Evolutionary conservation across 1,284 basidiomycete genomes (phyloP).

Genomic region (Neonothopanus nambi): DNA sequence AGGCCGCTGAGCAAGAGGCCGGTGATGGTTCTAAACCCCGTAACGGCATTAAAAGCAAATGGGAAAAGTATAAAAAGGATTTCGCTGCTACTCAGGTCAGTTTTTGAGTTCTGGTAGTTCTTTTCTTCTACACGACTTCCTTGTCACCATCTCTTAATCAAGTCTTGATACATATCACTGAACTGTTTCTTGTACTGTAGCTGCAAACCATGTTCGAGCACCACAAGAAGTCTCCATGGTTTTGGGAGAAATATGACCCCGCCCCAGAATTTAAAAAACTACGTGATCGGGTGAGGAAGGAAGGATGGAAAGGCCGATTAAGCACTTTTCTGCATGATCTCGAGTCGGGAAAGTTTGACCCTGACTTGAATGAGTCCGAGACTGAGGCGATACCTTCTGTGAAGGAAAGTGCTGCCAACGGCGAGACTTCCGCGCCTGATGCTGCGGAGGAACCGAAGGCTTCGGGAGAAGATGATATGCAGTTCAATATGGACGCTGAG

Average conservation of each 20-base stretch:
- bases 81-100: slow-evolving; percentile 83
- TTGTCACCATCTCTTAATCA: slow-evolving; percentile 7
- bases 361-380: slow-evolving; percentile 62
- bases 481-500: slow-evolving; percentile 66
- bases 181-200: slow-evolving; percentile 54
- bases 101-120: slow-evolving; percentile 15
- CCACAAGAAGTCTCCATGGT: slow-evolving; percentile 91
- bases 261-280: slow-evolving; percentile 65
- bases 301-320: slow-evolving; percentile 77
- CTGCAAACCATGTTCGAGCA: slow-evolving; percentile 91
- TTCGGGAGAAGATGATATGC: slow-evolving; percentile 57
- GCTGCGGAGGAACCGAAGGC: slow-evolving; percentile 50
- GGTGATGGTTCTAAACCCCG: slow-evolving; percentile 77
- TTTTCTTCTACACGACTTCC: not conserved
- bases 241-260: slow-evolving; percentile 90
- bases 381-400: slow-evolving; percentile 41
- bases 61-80: slow-evolving; percentile 92
- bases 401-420: slow-evolving; percentile 44
- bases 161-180: slow-evolving; percentile 26
- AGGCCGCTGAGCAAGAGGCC: slow-evolving; percentile 78
- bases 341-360: slow-evolving; percentile 82
- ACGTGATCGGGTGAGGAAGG: slow-evolving; percentile 75
- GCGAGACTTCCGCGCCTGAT: slow-evolving; percentile 35
- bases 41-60: slow-evolving; percentile 76
- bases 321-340: slow-evolving; percentile 76